phyloP scores from a whole-genome alignment of 108 stramenopile species.

The Conticribra weissflogii region DNA sequence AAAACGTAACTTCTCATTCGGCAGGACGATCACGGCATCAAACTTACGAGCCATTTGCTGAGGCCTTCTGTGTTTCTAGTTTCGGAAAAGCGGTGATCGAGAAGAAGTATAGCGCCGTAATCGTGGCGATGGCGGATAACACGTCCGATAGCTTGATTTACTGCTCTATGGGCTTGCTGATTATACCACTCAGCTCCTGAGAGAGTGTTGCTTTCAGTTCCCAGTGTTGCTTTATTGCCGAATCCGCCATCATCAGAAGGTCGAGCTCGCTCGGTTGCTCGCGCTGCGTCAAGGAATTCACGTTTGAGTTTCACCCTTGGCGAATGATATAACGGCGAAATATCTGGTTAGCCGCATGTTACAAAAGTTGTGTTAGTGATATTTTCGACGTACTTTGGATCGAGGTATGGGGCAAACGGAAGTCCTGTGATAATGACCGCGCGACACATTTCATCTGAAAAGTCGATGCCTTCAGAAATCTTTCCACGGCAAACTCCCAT shows the following conservation, averaged over 20 bases:
- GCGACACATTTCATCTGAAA: constrained; percentile 91
- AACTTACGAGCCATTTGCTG: constrained; percentile 79
- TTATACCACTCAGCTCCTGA: constrained; percentile 97
- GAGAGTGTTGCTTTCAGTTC: constrained; percentile 27
- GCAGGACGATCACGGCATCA: too few species aligned
- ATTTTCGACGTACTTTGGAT: constrained; percentile 88
- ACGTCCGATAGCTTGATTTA: constrained; percentile 98
- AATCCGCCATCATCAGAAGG: constrained; percentile 79
- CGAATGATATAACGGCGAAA: background rate
- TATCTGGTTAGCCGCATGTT: too few species aligned
- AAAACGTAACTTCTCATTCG: background rate
- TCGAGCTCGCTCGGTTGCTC: constrained; percentile 46
- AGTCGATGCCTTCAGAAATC: constrained; percentile 85
- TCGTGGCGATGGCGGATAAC: constrained; percentile 98
- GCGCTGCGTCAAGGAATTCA: constrained; percentile 87
- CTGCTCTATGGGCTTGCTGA: constrained; percentile 95
- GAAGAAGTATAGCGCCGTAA: constrained; percentile 94
- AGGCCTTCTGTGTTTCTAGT: constrained; percentile 70
- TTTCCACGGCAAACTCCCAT: constrained; percentile 94
- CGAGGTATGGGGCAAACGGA: constrained; percentile 93
- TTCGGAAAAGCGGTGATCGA: constrained; percentile 92
- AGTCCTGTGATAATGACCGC: constrained; percentile 97
- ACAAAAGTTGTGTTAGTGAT: too few species aligned
- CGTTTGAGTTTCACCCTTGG: constrained; percentile 85
- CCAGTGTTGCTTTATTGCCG: constrained; percentile 23